Evolutionary conservation across 2,329 filamentous ascomycete species (phyloP).

Genomic region (Ceratocystis harringtonii): DNA sequence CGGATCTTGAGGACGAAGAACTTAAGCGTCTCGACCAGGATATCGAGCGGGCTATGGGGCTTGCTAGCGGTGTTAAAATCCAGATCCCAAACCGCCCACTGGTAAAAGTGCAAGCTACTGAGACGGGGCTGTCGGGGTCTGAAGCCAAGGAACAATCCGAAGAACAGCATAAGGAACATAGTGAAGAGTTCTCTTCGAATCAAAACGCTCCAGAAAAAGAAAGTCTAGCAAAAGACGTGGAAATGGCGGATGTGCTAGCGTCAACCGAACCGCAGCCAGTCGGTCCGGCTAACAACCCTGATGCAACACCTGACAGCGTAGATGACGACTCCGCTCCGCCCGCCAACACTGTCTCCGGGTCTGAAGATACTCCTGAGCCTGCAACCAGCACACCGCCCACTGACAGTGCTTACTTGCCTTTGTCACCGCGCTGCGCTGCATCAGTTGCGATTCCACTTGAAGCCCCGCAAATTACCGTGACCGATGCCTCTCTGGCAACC

Average conservation of each 20-base stretch:
- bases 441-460: background rate
- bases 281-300: background rate
- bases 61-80: background rate
- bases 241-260: constrained; percentile 12
- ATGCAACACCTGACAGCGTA: background rate
- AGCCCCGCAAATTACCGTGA: constrained; percentile 20
- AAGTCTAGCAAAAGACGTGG: constrained; percentile 1
- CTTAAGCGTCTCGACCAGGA: constrained; percentile 52
- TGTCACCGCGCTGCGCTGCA: background rate
- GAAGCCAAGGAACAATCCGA: background rate
- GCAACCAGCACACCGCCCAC: background rate
- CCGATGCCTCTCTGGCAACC: constrained; percentile 21
- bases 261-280: background rate
- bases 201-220: too few species aligned
- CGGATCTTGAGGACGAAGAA: constrained; percentile 84
- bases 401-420: background rate
- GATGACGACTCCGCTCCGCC: background rate
- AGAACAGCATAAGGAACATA: background rate
- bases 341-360: background rate
- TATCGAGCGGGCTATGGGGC: constrained; percentile 27
- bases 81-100: constrained; percentile 3
- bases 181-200: too few species aligned
- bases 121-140: background rate
- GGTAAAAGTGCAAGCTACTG: background rate
- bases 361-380: background rate